Conservation (phyloP, 139 green algal genomes). For the Tetraselmis striata region DNA sequence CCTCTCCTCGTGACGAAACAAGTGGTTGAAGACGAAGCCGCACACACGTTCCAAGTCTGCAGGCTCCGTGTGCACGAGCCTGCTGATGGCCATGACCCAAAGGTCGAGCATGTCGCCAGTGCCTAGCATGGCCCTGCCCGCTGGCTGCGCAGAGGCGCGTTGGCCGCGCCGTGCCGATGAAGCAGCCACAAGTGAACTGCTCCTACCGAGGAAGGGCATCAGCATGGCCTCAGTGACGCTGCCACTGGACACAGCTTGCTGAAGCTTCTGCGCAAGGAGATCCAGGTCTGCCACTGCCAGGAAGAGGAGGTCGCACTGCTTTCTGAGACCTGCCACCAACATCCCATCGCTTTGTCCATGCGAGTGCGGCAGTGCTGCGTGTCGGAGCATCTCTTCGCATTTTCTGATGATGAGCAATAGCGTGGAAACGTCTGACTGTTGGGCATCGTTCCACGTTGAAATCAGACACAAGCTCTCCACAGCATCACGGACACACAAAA, state of each 20-base stretch:
- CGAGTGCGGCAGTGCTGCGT: background rate
- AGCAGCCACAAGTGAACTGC: background rate
- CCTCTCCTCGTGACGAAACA: background rate
- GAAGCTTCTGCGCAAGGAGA: background rate
- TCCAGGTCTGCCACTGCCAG: background rate
- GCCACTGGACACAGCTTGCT: no score
- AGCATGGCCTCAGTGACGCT: no score
- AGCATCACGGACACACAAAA: background rate
- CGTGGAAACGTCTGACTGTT: background rate
- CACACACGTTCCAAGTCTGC: background rate
- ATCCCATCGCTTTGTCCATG: background rate
- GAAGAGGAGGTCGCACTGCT: background rate
- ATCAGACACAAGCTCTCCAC: background rate
- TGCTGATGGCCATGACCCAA: background rate
- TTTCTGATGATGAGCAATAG: background rate
- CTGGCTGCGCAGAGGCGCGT: background rate
- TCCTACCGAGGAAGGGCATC: no score
- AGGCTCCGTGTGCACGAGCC: background rate
- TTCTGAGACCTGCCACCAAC: background rate
- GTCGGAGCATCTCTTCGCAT: background rate
- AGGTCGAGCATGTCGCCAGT: background rate
- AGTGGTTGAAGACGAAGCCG: background rate
- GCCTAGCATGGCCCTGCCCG: background rate
- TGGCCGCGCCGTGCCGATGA: background rate
- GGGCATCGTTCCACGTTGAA: background rate